Conservation (phyloP, 768 basidiomycete genomes). For the Tulasnella sp. region DNA sequence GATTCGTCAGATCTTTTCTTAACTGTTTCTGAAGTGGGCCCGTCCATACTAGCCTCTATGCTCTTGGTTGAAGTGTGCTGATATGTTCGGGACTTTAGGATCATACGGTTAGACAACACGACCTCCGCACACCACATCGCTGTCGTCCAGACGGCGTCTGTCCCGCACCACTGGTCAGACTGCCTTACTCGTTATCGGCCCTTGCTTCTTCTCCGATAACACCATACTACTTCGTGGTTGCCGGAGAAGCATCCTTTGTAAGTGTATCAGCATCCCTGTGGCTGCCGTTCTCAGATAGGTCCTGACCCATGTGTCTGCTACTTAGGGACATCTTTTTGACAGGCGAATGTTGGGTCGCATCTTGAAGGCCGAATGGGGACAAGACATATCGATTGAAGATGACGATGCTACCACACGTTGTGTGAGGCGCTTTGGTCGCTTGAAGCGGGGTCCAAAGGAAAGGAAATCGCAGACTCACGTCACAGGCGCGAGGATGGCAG, state of each 20-base stretch:
- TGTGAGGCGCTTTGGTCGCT: conserved; percentile 68
- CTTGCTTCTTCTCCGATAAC: conserved; percentile 68
- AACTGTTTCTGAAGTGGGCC: conserved; percentile 65
- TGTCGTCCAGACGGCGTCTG: conserved; percentile 48
- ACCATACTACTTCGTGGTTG: conserved; percentile 79
- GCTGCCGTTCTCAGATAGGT: conserved; percentile 22
- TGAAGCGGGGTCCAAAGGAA: conserved; percentile 32
- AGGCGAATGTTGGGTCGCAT: conserved; percentile 60
- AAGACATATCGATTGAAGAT: conserved; percentile 41
- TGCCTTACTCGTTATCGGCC: conserved; percentile 60
- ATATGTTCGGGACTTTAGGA: conserved; percentile 44
- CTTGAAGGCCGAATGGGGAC: conserved; percentile 64
- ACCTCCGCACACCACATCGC: conserved; percentile 61
- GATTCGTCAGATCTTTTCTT: conserved; percentile 69
- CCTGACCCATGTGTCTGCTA: conserved; percentile 4
- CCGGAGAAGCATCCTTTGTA: conserved; percentile 71
- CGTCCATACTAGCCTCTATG: neutral
- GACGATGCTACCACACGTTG: conserved; percentile 58
- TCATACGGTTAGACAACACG: conserved; percentile 81
- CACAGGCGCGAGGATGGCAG: conserved; percentile 66
- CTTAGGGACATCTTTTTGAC: conserved; percentile 77
- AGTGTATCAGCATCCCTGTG: conserved; percentile 29
- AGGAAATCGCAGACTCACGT: conserved; percentile 49
- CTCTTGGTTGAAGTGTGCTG: conserved; percentile 21
- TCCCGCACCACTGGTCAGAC: conserved; percentile 60